Conservation (phyloP, 768 basidiomycete genomes). For the Amanita fuliginea region DNA sequence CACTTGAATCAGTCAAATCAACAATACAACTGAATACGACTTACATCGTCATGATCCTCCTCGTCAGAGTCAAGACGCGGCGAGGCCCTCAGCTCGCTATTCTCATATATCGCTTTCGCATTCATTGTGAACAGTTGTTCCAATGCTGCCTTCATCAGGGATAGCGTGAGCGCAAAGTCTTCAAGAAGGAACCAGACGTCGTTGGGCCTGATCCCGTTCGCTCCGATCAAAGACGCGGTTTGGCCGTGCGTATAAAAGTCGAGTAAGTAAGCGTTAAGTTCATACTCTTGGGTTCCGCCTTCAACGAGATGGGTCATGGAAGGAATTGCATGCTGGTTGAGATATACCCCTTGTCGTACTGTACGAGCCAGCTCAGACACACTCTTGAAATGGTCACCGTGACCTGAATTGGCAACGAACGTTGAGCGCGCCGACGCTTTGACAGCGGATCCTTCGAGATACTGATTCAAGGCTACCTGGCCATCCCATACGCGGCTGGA, state of each 20-base stretch:
- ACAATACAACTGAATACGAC: neutral
- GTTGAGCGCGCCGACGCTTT: slow-evolving; percentile 36
- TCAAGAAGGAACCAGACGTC: slow-evolving; percentile 58
- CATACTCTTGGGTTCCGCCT: slow-evolving; percentile 11
- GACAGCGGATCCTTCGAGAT: slow-evolving; percentile 29
- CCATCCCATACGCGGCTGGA: neutral
- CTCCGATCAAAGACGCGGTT: slow-evolving; percentile 28
- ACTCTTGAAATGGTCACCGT: slow-evolving; percentile 39
- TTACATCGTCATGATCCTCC: neutral
- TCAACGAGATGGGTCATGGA: slow-evolving; percentile 27
- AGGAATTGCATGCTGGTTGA: slow-evolving; percentile 53
- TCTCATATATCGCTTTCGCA: slow-evolving; percentile 5
- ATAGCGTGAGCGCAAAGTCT: slow-evolving; percentile 43
- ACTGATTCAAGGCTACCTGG: slow-evolving; percentile 18
- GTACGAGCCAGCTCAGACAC: slow-evolving; percentile 43
- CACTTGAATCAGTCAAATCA: slow-evolving; percentile 9
- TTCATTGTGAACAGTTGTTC: slow-evolving; percentile 30
- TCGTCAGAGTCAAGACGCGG: neutral
- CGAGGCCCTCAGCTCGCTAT: neutral
- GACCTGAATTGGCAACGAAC: slow-evolving; percentile 63
- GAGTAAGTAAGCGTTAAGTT: slow-evolving; percentile 52
- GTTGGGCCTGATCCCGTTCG: slow-evolving; percentile 49
- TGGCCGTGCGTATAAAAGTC: slow-evolving; percentile 67
- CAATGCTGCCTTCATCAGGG: slow-evolving; percentile 36
- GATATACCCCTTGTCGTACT: slow-evolving; percentile 37